Evolutionary conservation across 192 early-diverging fungal species (phyloP).

Genomic region (Backusella macrospora): DNA sequence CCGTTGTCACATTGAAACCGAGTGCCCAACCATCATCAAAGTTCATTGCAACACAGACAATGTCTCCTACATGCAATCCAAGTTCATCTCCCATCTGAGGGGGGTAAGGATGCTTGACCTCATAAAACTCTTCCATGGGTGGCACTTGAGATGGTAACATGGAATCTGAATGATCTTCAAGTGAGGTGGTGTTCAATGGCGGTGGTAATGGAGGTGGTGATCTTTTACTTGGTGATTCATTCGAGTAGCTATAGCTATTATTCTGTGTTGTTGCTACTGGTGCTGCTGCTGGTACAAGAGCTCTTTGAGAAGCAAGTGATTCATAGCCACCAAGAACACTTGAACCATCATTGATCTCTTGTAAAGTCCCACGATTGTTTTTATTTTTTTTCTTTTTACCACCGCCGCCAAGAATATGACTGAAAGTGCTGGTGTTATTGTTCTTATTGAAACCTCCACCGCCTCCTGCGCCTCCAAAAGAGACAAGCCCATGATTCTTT

Average conservation of each 20-base stretch:
- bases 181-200: neutral
- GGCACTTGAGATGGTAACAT: neutral
- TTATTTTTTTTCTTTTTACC: neutral
- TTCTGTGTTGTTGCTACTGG: neutral
- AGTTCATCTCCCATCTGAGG: conserved; percentile 82
- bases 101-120: conserved; percentile 62
- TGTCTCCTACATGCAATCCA: conserved; percentile 68
- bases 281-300: conserved; percentile 6
- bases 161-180: neutral
- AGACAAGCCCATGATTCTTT: neutral
- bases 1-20: conserved; percentile 74
- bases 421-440: neutral
- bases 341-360: conserved; percentile 2
- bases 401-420: neutral
- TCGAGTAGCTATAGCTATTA: neutral
- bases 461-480: neutral
- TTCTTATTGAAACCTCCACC: neutral
- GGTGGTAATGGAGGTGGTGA: conserved; percentile 6
- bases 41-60: conserved; percentile 68
- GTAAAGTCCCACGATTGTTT: neutral
- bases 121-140: conserved; percentile 37
- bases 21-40: conserved; percentile 95
- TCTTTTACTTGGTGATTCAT: neutral
- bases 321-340: conserved; percentile 9
- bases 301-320: conserved; percentile 17